Evolutionary conservation across 305 asterid species (phyloP).

Genomic region (Stenogyne calaminthoides): DNA sequence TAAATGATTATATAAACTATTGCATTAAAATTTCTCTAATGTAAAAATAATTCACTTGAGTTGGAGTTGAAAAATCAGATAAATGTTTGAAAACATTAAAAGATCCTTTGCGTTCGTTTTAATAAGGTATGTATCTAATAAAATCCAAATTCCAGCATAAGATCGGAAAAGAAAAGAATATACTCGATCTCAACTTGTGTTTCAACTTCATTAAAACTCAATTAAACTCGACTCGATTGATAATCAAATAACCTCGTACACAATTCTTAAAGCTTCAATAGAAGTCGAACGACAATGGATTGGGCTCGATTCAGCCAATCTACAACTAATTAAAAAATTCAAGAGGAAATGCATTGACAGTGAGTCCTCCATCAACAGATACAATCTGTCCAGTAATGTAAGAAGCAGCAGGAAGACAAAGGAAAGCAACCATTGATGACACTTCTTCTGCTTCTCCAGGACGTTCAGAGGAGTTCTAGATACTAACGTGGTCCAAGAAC

Average conservation of each 20-base stretch:
- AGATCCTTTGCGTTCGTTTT: neutral
- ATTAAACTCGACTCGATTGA: neutral
- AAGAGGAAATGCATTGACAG: conserved; percentile 63
- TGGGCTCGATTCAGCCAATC: neutral
- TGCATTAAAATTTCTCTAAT: too few relatives aligned
- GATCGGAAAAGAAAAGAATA: neutral
- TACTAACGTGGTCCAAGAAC: conserved; percentile 53
- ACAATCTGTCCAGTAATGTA: conserved; percentile 83
- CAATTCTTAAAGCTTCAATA: neutral
- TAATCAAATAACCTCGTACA: neutral
- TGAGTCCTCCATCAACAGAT: conserved; percentile 86
- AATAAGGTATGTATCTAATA: neutral
- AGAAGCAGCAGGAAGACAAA: conserved; percentile 90
- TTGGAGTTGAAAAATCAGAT: too few relatives aligned
- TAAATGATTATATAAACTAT: too few relatives aligned
- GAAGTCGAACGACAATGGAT: neutral
- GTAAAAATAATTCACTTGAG: too few relatives aligned
- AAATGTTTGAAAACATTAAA: too few relatives aligned
- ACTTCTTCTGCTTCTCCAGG: conserved; percentile 86
- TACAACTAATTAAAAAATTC: neutral
- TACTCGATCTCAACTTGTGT: neutral
- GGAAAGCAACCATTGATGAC: conserved; percentile 85
- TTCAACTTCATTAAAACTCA: neutral
- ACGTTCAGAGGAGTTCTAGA: conserved; percentile 86
- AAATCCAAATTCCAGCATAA: neutral